Conservation (phyloP, 2,329 filamentous ascomycete species). For the Bisporella sp. region DNA sequence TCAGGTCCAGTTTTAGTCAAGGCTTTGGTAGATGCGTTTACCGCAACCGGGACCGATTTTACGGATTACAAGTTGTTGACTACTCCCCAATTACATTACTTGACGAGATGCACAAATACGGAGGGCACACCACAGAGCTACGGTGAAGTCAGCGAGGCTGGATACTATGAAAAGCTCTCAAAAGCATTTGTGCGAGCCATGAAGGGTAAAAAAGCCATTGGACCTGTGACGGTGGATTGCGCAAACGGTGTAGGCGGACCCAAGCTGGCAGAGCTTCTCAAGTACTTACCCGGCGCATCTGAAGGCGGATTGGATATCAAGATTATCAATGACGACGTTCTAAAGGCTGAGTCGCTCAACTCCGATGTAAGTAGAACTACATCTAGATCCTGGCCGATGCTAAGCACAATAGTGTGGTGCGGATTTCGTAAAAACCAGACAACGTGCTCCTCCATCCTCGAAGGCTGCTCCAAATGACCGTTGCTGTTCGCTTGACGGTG, state of each 20-base stretch:
- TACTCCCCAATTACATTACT: constrained; percentile 96
- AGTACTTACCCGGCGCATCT: constrained; percentile 62
- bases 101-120: constrained; percentile 91
- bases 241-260: constrained; percentile 95
- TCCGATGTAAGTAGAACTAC: constrained; percentile 55
- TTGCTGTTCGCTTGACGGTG: constrained; percentile 87
- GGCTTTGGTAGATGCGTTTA: constrained; percentile 72
- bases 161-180: constrained; percentile 91
- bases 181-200: constrained; percentile 80
- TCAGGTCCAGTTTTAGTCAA: constrained; percentile 79
- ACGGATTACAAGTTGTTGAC: constrained; percentile 88
- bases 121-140: constrained; percentile 81
- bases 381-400: constrained; percentile 1
- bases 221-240: constrained; percentile 80
- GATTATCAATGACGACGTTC: constrained; percentile 87
- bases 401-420: constrained; percentile 65
- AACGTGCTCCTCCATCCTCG: constrained; percentile 78
- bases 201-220: constrained; percentile 65
- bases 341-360: constrained; percentile 84
- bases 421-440: constrained; percentile 95
- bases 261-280: constrained; percentile 80
- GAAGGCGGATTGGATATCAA: constrained; percentile 72
- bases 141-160: constrained; percentile 79
- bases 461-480: constrained; percentile 70
- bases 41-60: constrained; percentile 65